Conservation (phyloP, 495 filamentous ascomycete species). For the Penicillium simplicissimum region DNA sequence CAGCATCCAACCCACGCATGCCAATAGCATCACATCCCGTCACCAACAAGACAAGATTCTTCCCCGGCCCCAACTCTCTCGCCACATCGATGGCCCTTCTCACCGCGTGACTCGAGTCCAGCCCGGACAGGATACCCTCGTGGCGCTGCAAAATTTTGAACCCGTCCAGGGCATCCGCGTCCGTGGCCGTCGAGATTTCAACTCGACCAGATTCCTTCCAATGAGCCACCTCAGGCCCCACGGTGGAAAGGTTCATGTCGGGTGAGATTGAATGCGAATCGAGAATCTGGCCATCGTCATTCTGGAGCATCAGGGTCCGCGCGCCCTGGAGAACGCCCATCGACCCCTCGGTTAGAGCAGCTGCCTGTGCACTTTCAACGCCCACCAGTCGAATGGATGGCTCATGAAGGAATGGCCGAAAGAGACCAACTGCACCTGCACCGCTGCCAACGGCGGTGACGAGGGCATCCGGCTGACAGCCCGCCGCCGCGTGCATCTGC, state of each 20-base stretch:
- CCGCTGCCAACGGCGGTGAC: constrained; percentile 33
- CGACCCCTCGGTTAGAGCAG: constrained; percentile 29
- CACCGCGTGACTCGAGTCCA: constrained; percentile 40
- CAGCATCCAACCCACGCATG: constrained; percentile 14
- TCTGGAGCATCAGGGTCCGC: constrained; percentile 35
- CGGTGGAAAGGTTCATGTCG: constrained; percentile 36
- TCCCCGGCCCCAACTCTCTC: constrained; percentile 32
- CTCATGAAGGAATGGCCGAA: constrained; percentile 31
- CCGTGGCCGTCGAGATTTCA: constrained; percentile 32
- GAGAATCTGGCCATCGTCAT: constrained; percentile 34
- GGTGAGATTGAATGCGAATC: constrained; percentile 36
- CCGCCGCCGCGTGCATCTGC: constrained; percentile 25
- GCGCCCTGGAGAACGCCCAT: constrained; percentile 37
- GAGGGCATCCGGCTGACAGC: constrained; percentile 31
- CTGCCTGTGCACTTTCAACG: constrained; percentile 31
- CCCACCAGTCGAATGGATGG: constrained; percentile 23
- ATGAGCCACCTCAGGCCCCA: constrained; percentile 37
- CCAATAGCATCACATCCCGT: constrained; percentile 31
- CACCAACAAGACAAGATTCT: constrained; percentile 39
- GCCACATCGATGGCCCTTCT: constrained; percentile 27
- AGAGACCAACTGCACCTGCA: constrained; percentile 32
- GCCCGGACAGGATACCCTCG: constrained; percentile 32
- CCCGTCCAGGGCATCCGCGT: constrained; percentile 37
- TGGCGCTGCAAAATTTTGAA: constrained; percentile 31
- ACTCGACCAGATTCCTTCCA: constrained; percentile 35